phyloP scores from a whole-genome alignment of 352 stramenopile species.

The Pythium sp. region DNA sequence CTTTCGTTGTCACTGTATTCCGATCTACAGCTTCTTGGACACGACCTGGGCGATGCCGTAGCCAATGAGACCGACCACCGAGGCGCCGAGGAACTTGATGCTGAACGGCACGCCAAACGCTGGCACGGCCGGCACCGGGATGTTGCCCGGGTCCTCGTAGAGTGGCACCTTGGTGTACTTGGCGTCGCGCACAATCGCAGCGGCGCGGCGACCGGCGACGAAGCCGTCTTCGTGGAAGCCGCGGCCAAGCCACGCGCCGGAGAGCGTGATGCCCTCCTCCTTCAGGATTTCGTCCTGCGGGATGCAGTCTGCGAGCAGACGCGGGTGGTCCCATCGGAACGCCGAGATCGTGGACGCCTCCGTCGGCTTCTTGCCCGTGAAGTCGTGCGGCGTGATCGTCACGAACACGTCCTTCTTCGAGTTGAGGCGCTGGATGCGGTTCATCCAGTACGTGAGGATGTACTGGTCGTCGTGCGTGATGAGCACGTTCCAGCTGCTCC shows the following conservation, averaged over 20 bases:
- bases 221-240: constrained; percentile 88
- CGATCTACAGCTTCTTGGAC: constrained; percentile 34
- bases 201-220: constrained; percentile 73
- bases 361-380: constrained; percentile 53
- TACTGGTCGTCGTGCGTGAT: constrained; percentile 85
- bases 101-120: constrained; percentile 69
- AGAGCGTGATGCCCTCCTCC: constrained; percentile 81
- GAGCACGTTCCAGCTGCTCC: constrained; percentile 85
- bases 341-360: constrained; percentile 54
- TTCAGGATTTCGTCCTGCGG: constrained; percentile 86
- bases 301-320: constrained; percentile 77
- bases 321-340: constrained; percentile 86
- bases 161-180: constrained; percentile 67
- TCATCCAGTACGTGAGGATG: constrained; percentile 89
- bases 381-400: constrained; percentile 81
- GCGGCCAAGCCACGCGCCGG: constrained; percentile 74
- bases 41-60: constrained; percentile 65
- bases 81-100: constrained; percentile 53
- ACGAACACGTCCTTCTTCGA: constrained; percentile 86
- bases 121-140: constrained; percentile 65
- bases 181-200: constrained; percentile 73
- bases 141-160: constrained; percentile 85
- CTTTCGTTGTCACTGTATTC: constrained; percentile 1
- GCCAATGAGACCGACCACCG: constrained; percentile 54
- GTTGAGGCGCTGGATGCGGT: constrained; percentile 85